phyloP scores from a whole-genome alignment of 495 filamentous ascomycete genomes.

The Bryoglossum gracile region DNA sequence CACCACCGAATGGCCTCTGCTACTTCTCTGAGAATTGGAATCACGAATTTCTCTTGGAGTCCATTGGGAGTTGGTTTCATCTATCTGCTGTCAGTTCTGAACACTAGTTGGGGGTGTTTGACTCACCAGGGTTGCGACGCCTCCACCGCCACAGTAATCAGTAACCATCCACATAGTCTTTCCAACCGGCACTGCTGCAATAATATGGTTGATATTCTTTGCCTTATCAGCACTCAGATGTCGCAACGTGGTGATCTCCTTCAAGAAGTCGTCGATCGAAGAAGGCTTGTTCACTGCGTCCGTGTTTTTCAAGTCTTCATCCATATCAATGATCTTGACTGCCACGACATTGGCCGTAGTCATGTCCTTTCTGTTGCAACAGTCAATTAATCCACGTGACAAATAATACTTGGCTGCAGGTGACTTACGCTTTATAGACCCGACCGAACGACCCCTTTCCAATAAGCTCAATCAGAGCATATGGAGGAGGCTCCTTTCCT shows the following conservation, averaged over 20 bases:
- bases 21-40: slow-evolving; percentile 81
- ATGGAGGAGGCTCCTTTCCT: slow-evolving; percentile 45
- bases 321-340: slow-evolving; percentile 94
- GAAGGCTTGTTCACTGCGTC: slow-evolving; percentile 72
- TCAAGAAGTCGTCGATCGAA: slow-evolving; percentile 76
- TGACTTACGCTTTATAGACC: slow-evolving; percentile 75
- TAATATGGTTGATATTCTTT: slow-evolving; percentile 83
- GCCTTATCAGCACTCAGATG: slow-evolving; percentile 77
- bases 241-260: slow-evolving; percentile 82
- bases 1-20: slow-evolving; percentile 78
- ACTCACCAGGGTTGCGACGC: slow-evolving; percentile 78
- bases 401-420: slow-evolving; percentile 3
- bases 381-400: slow-evolving; percentile 1
- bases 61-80: slow-evolving; percentile 59
- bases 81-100: slow-evolving; percentile 4
- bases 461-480: slow-evolving; percentile 80
- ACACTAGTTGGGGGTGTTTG: neutral
- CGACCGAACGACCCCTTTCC: slow-evolving; percentile 94
- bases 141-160: slow-evolving; percentile 92
- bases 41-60: slow-evolving; percentile 84
- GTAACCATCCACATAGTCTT: slow-evolving; percentile 91
- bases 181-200: slow-evolving; percentile 80
- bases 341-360: slow-evolving; percentile 65
- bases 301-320: too few relatives aligned
- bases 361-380: slow-evolving; percentile 39